These are phyloP conservation scores for Aureobasidium mangrovei DNA, from an alignment of 2,329 filamentous ascomycete species.

Conservation along the genomic window DNA sequence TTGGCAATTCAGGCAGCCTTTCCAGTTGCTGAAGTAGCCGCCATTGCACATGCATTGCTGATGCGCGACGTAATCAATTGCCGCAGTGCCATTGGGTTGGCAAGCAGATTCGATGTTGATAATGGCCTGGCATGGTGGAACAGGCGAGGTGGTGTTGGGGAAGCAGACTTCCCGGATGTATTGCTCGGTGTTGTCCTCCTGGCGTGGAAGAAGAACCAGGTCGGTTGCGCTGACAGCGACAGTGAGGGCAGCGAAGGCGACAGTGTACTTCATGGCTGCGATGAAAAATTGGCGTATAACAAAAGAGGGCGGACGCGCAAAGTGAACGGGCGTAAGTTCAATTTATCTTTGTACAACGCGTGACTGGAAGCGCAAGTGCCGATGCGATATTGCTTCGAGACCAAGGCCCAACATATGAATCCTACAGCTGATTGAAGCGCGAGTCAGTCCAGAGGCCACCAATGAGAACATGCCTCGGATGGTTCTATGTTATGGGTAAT, in stretches of 20 bases:
- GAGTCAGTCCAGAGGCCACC: too few relatives aligned
- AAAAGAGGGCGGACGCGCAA: background rate
- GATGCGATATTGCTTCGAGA: too few relatives aligned
- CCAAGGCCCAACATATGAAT: too few relatives aligned
- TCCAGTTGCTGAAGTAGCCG: constrained; percentile 37
- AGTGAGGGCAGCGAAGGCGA: background rate
- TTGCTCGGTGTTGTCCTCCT: background rate
- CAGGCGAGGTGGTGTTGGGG: constrained; percentile 14
- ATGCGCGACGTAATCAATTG: constrained; percentile 24
- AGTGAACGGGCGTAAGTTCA: background rate
- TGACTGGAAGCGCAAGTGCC: too few relatives aligned
- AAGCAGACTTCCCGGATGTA: constrained; percentile 15
- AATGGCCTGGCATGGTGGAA: constrained; percentile 29
- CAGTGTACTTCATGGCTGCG: background rate
- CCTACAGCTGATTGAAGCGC: too few relatives aligned
- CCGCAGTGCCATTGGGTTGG: constrained; percentile 27
- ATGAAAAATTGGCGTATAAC: background rate
- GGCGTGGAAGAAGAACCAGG: background rate
- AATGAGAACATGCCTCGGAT: too few relatives aligned
- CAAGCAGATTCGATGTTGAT: constrained; percentile 29
- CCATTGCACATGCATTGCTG: constrained; percentile 37
- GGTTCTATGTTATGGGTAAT: too few relatives aligned
- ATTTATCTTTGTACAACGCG: too few relatives aligned
- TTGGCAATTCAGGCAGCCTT: constrained; percentile 36
- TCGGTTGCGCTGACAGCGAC: background rate